phyloP scores from a whole-genome alignment of 2,329 filamentous ascomycete species.

The Exophiala viscosa region DNA sequence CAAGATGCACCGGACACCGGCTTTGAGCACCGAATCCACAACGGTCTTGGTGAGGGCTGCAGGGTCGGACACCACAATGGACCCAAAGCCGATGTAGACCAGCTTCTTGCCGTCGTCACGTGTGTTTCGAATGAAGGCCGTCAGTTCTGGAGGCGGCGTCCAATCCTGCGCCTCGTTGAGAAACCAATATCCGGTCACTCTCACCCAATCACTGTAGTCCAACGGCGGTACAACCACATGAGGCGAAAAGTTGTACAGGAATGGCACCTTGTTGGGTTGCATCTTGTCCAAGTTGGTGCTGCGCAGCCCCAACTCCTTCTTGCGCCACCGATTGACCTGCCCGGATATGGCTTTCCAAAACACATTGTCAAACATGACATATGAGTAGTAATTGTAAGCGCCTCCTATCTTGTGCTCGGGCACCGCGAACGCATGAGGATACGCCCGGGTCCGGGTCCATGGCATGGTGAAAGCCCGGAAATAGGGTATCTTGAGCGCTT shows the following conservation, averaged over 20 bases:
- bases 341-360: slow-evolving; percentile 93
- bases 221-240: slow-evolving; percentile 89
- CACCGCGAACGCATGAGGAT: slow-evolving; percentile 93
- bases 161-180: slow-evolving; percentile 68
- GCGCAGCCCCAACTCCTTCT: slow-evolving; percentile 70
- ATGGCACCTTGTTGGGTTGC: slow-evolving; percentile 96
- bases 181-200: slow-evolving; percentile 98
- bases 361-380: slow-evolving; percentile 92
- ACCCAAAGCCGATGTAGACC: slow-evolving; percentile 95
- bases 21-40: slow-evolving; percentile 82
- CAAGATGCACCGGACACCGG: slow-evolving; percentile 89
- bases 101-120: slow-evolving; percentile 80
- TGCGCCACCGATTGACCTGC: slow-evolving; percentile 91
- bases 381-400: slow-evolving; percentile 90
- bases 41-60: slow-evolving; percentile 87
- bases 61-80: slow-evolving; percentile 88
- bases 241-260: slow-evolving; percentile 95
- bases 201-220: slow-evolving; percentile 96
- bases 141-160: slow-evolving; percentile 70
- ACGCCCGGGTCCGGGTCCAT: slow-evolving; percentile 92
- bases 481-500: slow-evolving; percentile 87
- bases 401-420: slow-evolving; percentile 92
- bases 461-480: slow-evolving; percentile 99
- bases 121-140: slow-evolving; percentile 78
- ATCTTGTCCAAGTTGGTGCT: slow-evolving; percentile 83